Evolutionary conservation across 768 basidiomycete species (phyloP).

Genomic region (Leccinum rimulosum): DNA sequence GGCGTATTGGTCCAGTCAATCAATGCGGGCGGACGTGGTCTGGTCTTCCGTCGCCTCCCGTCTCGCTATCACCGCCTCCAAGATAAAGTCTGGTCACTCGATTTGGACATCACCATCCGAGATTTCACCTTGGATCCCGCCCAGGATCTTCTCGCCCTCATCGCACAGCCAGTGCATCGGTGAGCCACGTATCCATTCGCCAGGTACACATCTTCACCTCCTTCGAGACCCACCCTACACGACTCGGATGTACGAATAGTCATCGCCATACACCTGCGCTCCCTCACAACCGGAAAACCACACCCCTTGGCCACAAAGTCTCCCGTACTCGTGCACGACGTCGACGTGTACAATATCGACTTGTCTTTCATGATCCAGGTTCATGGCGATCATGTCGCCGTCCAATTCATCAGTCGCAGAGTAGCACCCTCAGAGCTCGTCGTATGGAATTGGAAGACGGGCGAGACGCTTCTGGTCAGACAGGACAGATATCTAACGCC

Average conservation of each 20-base stretch:
- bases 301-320: slow-evolving; percentile 44
- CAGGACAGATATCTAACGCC: neutral
- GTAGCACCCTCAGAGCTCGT: slow-evolving; percentile 43
- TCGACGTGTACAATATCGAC: slow-evolving; percentile 16
- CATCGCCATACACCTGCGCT: slow-evolving; percentile 41
- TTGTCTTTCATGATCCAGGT: slow-evolving; percentile 53
- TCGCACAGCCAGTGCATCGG: slow-evolving; percentile 38
- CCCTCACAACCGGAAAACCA: slow-evolving; percentile 41
- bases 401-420: slow-evolving; percentile 42
- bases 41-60: slow-evolving; percentile 49
- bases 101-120: slow-evolving; percentile 38
- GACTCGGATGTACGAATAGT: slow-evolving; percentile 19
- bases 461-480: slow-evolving; percentile 48
- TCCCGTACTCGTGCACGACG: slow-evolving; percentile 30
- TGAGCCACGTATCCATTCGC: slow-evolving; percentile 21
- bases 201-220: slow-evolving; percentile 1
- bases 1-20: slow-evolving; percentile 49
- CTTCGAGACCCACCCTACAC: slow-evolving; percentile 11
- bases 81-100: slow-evolving; percentile 43
- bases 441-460: slow-evolving; percentile 70
- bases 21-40: slow-evolving; percentile 17
- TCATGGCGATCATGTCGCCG: slow-evolving; percentile 48
- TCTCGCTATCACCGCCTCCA: slow-evolving; percentile 48
- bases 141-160: slow-evolving; percentile 58
- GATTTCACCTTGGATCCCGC: slow-evolving; percentile 67